Evolutionary conservation across 768 basidiomycete species (phyloP).

Genomic region (Rubroboletus pulcherrimus): DNA sequence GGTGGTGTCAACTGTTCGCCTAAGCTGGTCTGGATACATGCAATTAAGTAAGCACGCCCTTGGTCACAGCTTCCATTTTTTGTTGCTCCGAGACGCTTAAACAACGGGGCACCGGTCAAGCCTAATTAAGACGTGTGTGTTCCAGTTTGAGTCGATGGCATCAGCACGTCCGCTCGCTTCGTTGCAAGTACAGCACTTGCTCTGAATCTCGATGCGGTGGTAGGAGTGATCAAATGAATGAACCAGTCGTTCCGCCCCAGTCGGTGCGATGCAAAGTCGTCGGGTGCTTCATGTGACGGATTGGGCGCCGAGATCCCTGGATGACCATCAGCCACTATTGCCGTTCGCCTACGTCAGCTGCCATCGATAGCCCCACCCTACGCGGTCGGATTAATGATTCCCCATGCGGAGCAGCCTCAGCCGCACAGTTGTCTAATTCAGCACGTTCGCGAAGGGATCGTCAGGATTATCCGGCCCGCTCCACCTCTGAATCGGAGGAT

Average conservation of each 20-base stretch:
- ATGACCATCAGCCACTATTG: conserved; percentile 9
- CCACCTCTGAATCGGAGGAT: conserved; percentile 20
- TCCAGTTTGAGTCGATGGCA: conserved; percentile 8
- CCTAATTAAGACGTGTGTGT: conserved; percentile 11
- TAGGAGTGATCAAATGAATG: conserved; percentile 16
- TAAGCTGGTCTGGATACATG: conserved; percentile 11
- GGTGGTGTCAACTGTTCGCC: conserved; percentile 15
- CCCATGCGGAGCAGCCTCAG: conserved; percentile 18
- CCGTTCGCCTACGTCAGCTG: conserved; percentile 12
- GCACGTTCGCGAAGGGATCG: conserved; percentile 31
- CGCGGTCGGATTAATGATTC: conserved; percentile 22
- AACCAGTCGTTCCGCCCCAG: conserved; percentile 22
- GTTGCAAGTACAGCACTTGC: conserved; percentile 14
- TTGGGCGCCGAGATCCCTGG: conserved; percentile 14
- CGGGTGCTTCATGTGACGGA: conserved; percentile 4
- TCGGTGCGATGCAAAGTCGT: conserved; percentile 21
- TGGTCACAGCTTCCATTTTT: conserved; percentile 27
- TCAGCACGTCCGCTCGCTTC: conserved; percentile 18
- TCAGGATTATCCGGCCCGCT: conserved; percentile 28
- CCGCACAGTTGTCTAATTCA: conserved; percentile 17
- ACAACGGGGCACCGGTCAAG: conserved; percentile 10
- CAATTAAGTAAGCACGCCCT: conserved; percentile 22
- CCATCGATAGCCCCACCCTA: conserved; percentile 19
- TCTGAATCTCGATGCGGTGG: conserved; percentile 19
- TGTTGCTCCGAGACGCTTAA: conserved; percentile 24